Evolutionary conservation across 2,329 filamentous ascomycete genomes (phyloP).

Genomic region (Colletotrichum tropicale): DNA sequence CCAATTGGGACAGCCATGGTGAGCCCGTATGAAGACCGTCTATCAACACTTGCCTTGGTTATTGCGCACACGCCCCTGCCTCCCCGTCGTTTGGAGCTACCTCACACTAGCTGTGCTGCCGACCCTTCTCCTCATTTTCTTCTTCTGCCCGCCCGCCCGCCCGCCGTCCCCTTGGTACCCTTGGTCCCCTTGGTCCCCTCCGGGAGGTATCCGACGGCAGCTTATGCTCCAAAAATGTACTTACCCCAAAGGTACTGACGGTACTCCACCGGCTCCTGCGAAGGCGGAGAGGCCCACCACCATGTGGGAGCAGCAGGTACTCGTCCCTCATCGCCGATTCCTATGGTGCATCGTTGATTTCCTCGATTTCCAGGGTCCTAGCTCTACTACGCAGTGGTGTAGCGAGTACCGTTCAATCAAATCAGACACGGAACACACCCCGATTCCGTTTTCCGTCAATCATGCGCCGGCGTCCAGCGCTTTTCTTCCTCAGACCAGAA

Average conservation of each 20-base stretch:
- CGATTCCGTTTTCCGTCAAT: conserved; percentile 13
- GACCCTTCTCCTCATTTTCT: background rate
- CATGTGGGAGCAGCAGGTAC: conserved; percentile 5
- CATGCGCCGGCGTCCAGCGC: background rate
- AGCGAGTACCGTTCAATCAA: background rate
- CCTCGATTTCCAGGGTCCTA: conserved; percentile 19
- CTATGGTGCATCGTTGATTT: conserved; percentile 15
- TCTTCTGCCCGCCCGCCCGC: background rate
- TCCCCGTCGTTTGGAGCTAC: background rate
- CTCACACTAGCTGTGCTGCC: background rate
- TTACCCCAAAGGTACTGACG: background rate
- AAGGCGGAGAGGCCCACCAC: background rate
- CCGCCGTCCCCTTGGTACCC: background rate
- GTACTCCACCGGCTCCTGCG: background rate
- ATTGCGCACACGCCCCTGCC: background rate
- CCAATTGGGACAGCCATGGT: background rate
- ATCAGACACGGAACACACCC: conserved; percentile 5
- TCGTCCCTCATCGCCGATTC: conserved; percentile 14
- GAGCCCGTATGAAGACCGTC: background rate
- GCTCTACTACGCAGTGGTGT: background rate
- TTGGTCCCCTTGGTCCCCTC: background rate
- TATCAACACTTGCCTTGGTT: background rate
- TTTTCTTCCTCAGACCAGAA: background rate
- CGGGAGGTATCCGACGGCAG: background rate
- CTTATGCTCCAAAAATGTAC: background rate